Base-by-base conservation (phyloP, 1,284 basidiomycete genomes). In the Rhizoctonia solani region DNA sequence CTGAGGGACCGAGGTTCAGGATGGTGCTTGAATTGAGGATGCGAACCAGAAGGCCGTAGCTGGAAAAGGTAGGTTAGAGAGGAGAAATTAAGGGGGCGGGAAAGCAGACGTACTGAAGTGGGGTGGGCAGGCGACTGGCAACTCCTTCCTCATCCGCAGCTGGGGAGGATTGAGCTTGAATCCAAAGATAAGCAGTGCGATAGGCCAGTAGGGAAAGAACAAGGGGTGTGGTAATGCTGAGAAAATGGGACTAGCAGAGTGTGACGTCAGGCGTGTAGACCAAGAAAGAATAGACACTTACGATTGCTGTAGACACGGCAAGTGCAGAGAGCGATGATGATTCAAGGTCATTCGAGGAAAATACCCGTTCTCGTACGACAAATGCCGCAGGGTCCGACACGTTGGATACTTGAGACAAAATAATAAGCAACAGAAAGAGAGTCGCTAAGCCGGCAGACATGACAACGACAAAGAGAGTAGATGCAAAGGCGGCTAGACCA, bases 11-110 rank as follows among this genome's bases (percentile, higher is more conserved):
- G 13, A 58, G 66, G 23, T 54, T 54, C 21, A 68, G 66, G 55
- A 68, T 68, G 47, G 37, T 58, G 54, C 66, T 68, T 25, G 66
- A 59, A 30, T 68, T 68, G 34, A 63, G 47, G 21, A 63, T 63
- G 6, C 58, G 58, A 23, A 63, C 58, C 21, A 63, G 47, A 8
- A 63, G 58, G 21, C 58, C 58, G 58, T 63, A 63, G 32, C 58
- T 63, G n/a, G n/a, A n/a, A n/a, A 58, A 27, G 47, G 19, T 5
- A 11, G 23, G 34, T 39, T 29, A 29, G 34, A 30, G n/a, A 63
- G 29, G 1, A 1, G 47, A 52, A n/a, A n/a, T n/a, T 41, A 46
- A 63, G 52, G 39, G 47, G 46, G 42, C 27, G 46, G 3, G 34
- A n/a, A 13, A 52, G 9, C 5, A 25, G 21, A 63, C 58, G 11